A percentile compares a stretch with the other conserved stretches of the same genome.
Evolutionary conservation across 176 grass and related monocot genomes (phyloP).

Genomic region (Aegilops umbellulata): DNA sequence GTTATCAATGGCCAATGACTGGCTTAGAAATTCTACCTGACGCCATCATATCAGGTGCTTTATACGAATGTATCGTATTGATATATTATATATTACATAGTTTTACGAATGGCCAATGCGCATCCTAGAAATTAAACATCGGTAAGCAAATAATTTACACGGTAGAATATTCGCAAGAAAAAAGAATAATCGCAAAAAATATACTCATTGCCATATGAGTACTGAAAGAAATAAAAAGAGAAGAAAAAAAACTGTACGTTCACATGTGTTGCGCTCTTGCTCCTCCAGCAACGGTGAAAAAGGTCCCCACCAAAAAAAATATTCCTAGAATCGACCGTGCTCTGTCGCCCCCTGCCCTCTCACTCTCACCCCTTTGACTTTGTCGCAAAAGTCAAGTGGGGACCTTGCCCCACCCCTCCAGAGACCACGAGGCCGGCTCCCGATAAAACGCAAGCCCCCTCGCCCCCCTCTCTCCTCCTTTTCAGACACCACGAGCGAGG

Average conservation of each 20-base stretch:
- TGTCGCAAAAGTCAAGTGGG: conserved; percentile 33
- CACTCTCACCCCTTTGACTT: conserved; percentile 32
- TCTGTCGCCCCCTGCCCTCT: neutral
- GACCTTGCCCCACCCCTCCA: neutral
- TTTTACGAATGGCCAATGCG: no score
- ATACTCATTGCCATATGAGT: neutral
- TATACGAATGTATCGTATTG: no score
- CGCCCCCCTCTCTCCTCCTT: neutral
- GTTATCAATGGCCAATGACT: neutral
- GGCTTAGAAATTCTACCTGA: no score
- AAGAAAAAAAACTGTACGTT: neutral
- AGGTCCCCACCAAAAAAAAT: neutral
- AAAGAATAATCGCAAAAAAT: no score
- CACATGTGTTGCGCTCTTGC: neutral
- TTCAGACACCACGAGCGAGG: conserved; percentile 4
- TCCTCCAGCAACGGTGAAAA: neutral
- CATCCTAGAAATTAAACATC: neutral
- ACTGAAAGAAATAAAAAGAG: neutral
- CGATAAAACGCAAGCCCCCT: neutral
- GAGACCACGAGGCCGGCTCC: neutral
- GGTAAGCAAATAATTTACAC: neutral
- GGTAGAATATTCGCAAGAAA: no score
- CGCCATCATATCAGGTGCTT: no score
- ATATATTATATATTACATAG: no score
- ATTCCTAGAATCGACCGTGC: neutral